Base-by-base conservation (phyloP, 257 asterid genomes). In the Nemophila menziesii region DNA sequence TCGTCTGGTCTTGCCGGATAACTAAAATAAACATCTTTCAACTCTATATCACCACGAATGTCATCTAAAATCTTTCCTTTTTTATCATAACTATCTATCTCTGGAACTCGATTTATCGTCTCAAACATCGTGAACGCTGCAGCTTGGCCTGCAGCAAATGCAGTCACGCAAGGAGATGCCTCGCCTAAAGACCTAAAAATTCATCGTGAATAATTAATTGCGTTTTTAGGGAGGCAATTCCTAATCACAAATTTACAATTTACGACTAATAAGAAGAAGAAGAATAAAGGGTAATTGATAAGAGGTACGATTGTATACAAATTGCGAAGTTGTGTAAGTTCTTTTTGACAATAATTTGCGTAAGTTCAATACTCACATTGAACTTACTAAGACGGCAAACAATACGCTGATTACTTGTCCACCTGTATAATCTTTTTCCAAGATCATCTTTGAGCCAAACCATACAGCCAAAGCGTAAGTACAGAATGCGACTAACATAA, bases 81-180 rank as follows among this genome's bases (percentile, higher is more conserved):
- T 6, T 51, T 57, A 29, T 71, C 78, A 21, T 71, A 68, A 17
- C 83, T 67, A 48, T 80, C 93, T 23, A 80, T 77, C 39, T 66
- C 68, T 0, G 89, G 82, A 21, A 57, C 63, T 54, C 82, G 59
- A 2, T 51, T 69, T 46, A 80, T 74, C 14, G 87, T 71, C 63
- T 80, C 75, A 33, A 80, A 73, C 79, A 80, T 73, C 73, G 73
- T 71, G 79, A 20, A 77, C 13, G 77, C 87, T n/a, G 89, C 93
- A 24, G 93, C 74, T 58, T 63, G 74, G 8, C 87, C 93, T 16
- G 84, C 80, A 24, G 84, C 72, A 51, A 80, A 73, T 39, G 87
- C 83, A 11, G 62, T 61, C 69, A 80, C 48, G 65, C 84, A 74
- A 16, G 82, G 81, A 51, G 93, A 69, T 34, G 74, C 79, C 67